phyloP scores from a whole-genome alignment of 371 early-diverging fungal genomes.

The Zopfochytrium polystomum region DNA sequence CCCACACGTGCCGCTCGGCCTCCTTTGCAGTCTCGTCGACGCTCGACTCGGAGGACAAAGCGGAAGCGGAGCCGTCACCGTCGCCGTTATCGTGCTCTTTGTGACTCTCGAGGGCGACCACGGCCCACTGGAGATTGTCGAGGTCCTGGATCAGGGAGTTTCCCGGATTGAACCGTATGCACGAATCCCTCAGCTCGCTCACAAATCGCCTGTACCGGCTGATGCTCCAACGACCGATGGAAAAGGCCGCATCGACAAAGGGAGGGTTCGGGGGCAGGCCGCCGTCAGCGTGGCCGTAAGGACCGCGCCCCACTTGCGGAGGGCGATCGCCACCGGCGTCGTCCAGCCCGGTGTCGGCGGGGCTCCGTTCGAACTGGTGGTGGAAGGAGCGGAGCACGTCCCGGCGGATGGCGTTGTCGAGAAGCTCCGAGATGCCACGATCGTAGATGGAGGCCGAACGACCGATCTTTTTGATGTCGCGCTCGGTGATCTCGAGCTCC shows the following conservation, averaged over 20 bases:
- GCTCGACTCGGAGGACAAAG: no score
- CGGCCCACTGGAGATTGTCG: slow-evolving; percentile 27
- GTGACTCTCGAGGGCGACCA: no score
- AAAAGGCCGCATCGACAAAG: slow-evolving; percentile 24
- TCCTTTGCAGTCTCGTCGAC: no score
- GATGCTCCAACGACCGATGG: slow-evolving; percentile 27
- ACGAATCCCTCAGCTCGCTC: slow-evolving; percentile 14
- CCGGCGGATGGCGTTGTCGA: slow-evolving; percentile 16
- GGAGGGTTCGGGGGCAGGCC: no score
- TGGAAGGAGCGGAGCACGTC: slow-evolving; percentile 20
- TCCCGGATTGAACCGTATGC: slow-evolving; percentile 1
- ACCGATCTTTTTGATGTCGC: slow-evolving; percentile 13
- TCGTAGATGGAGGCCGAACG: slow-evolving; percentile 12
- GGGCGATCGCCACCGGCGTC: neutral
- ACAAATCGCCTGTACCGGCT: slow-evolving; percentile 19
- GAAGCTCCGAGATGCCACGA: slow-evolving; percentile 19
- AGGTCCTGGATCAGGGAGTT: slow-evolving; percentile 18
- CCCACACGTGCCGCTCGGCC: no score
- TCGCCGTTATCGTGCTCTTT: no score
- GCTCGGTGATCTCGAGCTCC: slow-evolving; percentile 1
- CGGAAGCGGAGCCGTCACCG: no score
- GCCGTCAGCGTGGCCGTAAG: no score
- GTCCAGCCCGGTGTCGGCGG: neutral
- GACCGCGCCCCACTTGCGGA: no score
- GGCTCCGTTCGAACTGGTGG: neutral